Evolutionary conservation across 768 basidiomycete species (phyloP).

Genomic region (Coprinopsis marcescibilis): DNA sequence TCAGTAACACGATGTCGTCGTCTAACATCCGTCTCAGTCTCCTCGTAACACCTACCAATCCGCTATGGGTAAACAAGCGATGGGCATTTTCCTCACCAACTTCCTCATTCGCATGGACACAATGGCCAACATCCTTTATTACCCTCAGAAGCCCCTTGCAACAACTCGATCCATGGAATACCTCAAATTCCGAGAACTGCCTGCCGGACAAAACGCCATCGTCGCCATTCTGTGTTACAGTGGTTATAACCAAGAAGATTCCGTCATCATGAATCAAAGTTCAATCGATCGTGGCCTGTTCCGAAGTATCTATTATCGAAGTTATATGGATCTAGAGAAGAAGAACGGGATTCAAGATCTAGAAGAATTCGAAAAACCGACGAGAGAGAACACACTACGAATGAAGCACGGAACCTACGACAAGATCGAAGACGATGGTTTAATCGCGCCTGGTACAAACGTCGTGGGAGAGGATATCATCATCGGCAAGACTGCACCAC

Average conservation of each 20-base stretch:
- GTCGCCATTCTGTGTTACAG: conserved; percentile 98
- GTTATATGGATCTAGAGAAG: conserved; percentile 98
- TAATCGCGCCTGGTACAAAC: conserved; percentile 93
- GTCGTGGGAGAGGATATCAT: conserved; percentile 98
- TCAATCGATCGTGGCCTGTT: conserved; percentile 98
- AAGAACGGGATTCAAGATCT: conserved; percentile 86
- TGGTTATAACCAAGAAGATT: conserved; percentile 99
- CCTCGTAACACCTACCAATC: conserved; percentile 99
- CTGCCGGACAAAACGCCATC: conserved; percentile 98
- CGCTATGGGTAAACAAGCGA: conserved; percentile 99
- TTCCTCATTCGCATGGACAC: conserved; percentile 99
- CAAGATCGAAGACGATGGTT: conserved; percentile 93
- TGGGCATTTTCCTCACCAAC: conserved; percentile 98
- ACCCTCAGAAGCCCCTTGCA: conserved; percentile 97
- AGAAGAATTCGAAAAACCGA: conserved; percentile 97
- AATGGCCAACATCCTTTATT: conserved; percentile 99
- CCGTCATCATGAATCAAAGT: conserved; percentile 99
- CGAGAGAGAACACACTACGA: conserved; percentile 84
- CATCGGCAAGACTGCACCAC: conserved; percentile 97
- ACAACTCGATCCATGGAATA: conserved; percentile 99
- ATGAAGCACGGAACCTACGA: conserved; percentile 99
- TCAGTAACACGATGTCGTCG: not conserved
- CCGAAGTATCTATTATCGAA: conserved; percentile 97
- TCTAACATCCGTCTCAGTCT: conserved; percentile 47
- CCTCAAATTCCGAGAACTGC: conserved; percentile 95